A percentile compares a stretch with the other conserved stretches of the same genome.
These are phyloP conservation scores for Trichoderma atroviride DNA, from an alignment of 2,329 filamentous ascomycete genomes.

Conservation along the genomic window DNA sequence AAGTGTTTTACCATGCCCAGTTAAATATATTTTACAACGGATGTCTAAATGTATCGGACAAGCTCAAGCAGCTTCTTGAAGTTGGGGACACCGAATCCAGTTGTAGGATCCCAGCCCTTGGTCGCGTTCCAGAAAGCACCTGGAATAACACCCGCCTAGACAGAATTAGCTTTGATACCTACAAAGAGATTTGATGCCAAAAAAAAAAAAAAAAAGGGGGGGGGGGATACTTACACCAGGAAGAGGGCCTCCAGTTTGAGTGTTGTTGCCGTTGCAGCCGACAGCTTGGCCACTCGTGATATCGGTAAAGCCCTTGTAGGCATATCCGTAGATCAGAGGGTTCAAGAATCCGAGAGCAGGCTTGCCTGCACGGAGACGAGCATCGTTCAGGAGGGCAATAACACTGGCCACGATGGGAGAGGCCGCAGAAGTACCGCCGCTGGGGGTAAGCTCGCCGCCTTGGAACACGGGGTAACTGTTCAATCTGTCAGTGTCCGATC, in stretches of 20 bases:
- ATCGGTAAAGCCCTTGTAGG: constrained; percentile 30
- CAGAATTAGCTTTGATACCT: constrained; percentile 17
- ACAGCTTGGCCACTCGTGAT: constrained; percentile 42
- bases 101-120: constrained; percentile 32
- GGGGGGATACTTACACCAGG: constrained; percentile 5
- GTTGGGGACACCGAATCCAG: constrained; percentile 31
- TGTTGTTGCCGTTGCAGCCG: constrained; percentile 42
- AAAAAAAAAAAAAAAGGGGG: too few relatives aligned
- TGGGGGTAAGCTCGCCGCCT: constrained; percentile 34
- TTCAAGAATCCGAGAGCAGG: constrained; percentile 54
- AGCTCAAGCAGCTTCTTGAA: constrained; percentile 32
- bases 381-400: constrained; percentile 53
- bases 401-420: constrained; percentile 53
- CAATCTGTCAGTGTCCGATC: not conserved
- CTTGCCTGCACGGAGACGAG: constrained; percentile 47
- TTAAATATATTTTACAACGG: not conserved
- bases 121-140: constrained; percentile 37
- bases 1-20: not conserved
- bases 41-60: not conserved
- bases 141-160: constrained; percentile 34
- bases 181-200: not conserved
- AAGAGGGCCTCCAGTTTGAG: constrained; percentile 13
- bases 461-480: constrained; percentile 29
- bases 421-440: constrained; percentile 49
- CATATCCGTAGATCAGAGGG: constrained; percentile 45